phyloP scores from a whole-genome alignment of 768 basidiomycete genomes.

The Calocera cornea region DNA sequence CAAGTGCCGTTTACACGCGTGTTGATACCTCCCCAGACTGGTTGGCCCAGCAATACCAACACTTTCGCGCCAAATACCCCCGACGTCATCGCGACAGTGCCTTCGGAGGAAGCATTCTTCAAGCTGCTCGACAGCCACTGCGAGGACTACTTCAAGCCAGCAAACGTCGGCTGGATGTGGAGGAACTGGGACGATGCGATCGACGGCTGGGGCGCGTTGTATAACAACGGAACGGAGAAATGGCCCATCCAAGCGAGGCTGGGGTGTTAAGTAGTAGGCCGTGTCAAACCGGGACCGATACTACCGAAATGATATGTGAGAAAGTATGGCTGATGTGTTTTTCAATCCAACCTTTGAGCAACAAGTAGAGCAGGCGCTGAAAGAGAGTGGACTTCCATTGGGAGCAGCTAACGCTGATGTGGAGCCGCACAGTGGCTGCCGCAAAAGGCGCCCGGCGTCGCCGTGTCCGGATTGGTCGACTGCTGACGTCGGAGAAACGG shows the following conservation, averaged over 20 bases:
- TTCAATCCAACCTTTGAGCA: no score
- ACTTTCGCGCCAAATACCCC: constrained; percentile 13
- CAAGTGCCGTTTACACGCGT: background rate
- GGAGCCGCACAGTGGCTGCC: background rate
- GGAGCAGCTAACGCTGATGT: no score
- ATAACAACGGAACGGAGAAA: background rate
- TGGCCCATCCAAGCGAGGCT: background rate
- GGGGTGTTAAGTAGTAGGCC: background rate
- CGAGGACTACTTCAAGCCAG: background rate
- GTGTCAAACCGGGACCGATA: no score
- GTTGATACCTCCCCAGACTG: background rate
- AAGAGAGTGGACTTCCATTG: no score
- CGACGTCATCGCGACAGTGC: constrained; percentile 14
- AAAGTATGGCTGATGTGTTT: no score
- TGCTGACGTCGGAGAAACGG: background rate
- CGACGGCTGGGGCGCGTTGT: background rate
- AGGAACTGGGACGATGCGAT: constrained; percentile 3
- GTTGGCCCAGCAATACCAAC: constrained; percentile 16
- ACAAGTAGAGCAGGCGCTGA: no score
- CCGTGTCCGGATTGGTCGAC: background rate
- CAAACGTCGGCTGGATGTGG: constrained; percentile 1
- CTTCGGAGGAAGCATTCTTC: constrained; percentile 13
- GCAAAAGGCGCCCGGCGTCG: background rate
- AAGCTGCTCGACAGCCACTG: constrained; percentile 15
- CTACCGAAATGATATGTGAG: no score